These are phyloP conservation scores for Leersia perrieri DNA, from an alignment of 176 grass and related monocot genomes.

Conservation along the genomic window DNA sequence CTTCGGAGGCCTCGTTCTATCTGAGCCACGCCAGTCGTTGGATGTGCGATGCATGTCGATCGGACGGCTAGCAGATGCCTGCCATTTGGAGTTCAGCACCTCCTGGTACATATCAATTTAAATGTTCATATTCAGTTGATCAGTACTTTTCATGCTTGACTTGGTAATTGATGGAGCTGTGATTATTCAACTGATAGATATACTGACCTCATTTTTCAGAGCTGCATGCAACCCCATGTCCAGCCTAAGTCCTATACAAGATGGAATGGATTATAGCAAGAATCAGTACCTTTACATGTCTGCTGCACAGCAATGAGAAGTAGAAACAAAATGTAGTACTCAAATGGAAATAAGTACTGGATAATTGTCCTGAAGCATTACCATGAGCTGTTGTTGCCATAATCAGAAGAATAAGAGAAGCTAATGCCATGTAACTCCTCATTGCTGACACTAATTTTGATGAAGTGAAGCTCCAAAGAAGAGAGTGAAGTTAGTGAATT, in stretches of 20 bases:
- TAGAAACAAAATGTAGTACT: background rate
- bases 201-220: background rate
- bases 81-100: background rate
- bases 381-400: background rate
- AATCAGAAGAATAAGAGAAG: background rate
- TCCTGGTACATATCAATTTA: background rate
- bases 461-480: background rate
- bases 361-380: background rate
- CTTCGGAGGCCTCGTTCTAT: background rate
- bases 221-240: background rate
- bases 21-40: background rate
- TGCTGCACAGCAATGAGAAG: no score
- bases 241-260: background rate
- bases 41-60: background rate
- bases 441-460: background rate
- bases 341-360: background rate
- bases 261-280: background rate
- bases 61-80: background rate
- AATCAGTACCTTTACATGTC: background rate
- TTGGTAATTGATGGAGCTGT: background rate
- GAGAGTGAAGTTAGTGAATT: background rate
- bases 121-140: background rate
- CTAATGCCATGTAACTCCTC: background rate
- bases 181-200: background rate
- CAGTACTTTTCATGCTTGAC: background rate